phyloP scores from a whole-genome alignment of 139 green algal genomes.

The Closterium sp. region DNA sequence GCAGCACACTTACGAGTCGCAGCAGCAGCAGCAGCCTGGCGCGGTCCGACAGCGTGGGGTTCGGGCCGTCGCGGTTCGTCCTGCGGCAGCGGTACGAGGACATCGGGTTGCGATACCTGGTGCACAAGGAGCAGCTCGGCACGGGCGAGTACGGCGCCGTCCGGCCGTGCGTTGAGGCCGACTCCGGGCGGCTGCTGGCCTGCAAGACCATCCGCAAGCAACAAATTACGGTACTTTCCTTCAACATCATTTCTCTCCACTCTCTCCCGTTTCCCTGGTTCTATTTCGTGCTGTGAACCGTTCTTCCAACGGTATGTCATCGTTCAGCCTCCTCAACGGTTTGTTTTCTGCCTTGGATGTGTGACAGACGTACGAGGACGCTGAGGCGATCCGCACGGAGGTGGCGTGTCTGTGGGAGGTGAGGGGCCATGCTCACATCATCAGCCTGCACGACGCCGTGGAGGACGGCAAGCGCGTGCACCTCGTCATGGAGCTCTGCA shows the following conservation, averaged over 20 bases:
- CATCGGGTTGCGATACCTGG: not conserved
- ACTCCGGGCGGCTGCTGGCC: not conserved
- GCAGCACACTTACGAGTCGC: not conserved
- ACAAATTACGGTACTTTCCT: not conserved
- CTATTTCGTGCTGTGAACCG: too few species aligned
- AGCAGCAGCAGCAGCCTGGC: not conserved
- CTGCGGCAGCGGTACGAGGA: not conserved
- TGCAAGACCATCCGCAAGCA: not conserved
- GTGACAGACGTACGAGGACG: not conserved
- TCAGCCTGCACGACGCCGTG: not conserved
- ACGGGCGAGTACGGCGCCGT: not conserved
- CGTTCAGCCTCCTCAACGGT: not conserved
- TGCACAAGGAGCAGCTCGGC: not conserved
- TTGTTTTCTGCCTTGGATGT: not conserved
- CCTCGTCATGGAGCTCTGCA: not conserved
- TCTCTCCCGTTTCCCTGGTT: not conserved
- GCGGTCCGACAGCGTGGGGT: not conserved
- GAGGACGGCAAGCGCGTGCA: not conserved
- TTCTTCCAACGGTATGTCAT: too few species aligned
- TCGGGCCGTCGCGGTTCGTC: not conserved
- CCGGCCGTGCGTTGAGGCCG: not conserved
- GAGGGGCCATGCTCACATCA: not conserved
- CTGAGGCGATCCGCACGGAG: not conserved
- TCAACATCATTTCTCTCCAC: not conserved
- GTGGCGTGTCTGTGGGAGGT: not conserved